These are phyloP conservation scores for Debaryomycetaceae sp. DNA, from an alignment of 1,139 yeast species.

Conservation along the genomic window DNA sequence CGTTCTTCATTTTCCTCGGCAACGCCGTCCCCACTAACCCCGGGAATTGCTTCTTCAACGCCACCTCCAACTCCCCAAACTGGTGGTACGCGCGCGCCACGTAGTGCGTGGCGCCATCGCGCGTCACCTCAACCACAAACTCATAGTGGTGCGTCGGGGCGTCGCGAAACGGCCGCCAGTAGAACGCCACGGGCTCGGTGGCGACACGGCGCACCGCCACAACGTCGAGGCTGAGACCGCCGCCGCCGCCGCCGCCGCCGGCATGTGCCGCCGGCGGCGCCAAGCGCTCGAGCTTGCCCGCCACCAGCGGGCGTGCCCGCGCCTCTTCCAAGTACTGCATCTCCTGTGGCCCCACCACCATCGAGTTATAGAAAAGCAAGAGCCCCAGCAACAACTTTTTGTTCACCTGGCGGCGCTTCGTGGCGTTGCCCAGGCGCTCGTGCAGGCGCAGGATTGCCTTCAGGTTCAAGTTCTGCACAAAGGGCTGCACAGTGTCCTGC, in stretches of 20 bases:
- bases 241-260: constrained; percentile 10
- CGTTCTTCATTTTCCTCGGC: constrained; percentile 50
- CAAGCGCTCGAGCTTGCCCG: constrained; percentile 45
- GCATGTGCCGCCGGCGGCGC: constrained; percentile 14
- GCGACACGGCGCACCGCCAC: constrained; percentile 51
- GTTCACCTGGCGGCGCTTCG: constrained; percentile 67
- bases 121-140: constrained; percentile 39
- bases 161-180: constrained; percentile 21
- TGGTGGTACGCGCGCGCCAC: constrained; percentile 64
- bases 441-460: constrained; percentile 64
- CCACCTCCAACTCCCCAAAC: constrained; percentile 52
- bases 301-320: constrained; percentile 50
- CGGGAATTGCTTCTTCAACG: constrained; percentile 55
- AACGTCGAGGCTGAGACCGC: constrained; percentile 42
- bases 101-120: constrained; percentile 26
- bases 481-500: constrained; percentile 74
- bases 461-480: constrained; percentile 69
- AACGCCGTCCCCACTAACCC: constrained; percentile 62
- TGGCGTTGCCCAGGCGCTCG: constrained; percentile 65
- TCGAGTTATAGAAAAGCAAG: constrained; percentile 68
- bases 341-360: constrained; percentile 61
- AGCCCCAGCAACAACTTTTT: constrained; percentile 58
- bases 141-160: constrained; percentile 29
- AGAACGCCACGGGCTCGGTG: constrained; percentile 12
- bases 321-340: constrained; percentile 44